These are phyloP conservation scores for Microglena sp. DNA, from an alignment of 139 green algal species.

Conservation along the genomic window DNA sequence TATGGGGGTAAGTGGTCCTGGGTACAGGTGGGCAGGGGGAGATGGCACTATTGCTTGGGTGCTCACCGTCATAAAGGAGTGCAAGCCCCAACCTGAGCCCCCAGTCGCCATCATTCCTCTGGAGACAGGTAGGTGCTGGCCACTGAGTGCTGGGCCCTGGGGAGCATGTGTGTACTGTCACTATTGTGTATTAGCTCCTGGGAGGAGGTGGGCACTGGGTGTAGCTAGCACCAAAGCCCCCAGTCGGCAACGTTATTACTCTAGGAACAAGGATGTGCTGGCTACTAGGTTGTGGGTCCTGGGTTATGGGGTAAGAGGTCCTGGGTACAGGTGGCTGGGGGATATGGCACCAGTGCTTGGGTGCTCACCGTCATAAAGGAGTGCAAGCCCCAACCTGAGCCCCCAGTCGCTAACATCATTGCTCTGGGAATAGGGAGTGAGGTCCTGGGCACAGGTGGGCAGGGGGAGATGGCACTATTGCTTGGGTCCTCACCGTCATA, in stretches of 20 bases:
- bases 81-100: conserved; percentile 52
- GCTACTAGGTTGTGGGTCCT: neutral
- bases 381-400: conserved; percentile 50
- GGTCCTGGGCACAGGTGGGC: neutral
- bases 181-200: no score
- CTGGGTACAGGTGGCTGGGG: neutral
- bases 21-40: neutral
- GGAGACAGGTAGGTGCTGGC: conserved; percentile 58
- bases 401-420: conserved; percentile 68
- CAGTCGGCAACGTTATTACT: neutral
- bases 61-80: conserved; percentile 56
- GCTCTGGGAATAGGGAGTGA: conserved; percentile 65
- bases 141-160: neutral
- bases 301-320: neutral
- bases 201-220: no score
- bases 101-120: conserved; percentile 74
- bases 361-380: conserved; percentile 60
- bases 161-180: neutral
- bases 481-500: conserved; percentile 62
- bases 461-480: conserved; percentile 28
- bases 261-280: neutral
- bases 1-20: neutral
- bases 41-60: conserved; percentile 46
- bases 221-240: neutral
- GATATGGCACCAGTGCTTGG: conserved; percentile 41